These are phyloP conservation scores for Yamadazyma pseudoaaseri DNA, from an alignment of 1,139 yeast genomes.

Conservation along the genomic window DNA sequence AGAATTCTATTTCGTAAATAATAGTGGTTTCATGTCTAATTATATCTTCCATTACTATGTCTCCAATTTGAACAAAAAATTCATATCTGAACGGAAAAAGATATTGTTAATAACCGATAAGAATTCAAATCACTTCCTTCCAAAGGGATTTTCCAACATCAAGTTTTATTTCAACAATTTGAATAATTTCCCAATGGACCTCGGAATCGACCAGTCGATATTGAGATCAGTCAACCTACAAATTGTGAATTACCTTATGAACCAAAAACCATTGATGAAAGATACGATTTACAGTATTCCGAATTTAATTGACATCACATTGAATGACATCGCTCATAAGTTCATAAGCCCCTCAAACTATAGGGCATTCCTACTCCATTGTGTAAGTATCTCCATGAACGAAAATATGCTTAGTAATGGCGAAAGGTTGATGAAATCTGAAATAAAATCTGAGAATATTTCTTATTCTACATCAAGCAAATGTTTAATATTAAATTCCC, in stretches of 20 bases:
- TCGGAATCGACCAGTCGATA: constrained; percentile 10
- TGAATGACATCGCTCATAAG: too few species aligned
- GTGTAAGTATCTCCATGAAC: too few species aligned
- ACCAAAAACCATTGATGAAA: background rate
- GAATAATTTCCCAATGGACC: constrained; percentile 10
- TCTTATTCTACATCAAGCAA: background rate
- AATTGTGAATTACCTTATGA: constrained; percentile 4
- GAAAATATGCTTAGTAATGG: too few species aligned
- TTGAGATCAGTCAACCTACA: constrained; percentile 7
- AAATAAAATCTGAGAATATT: too few species aligned
- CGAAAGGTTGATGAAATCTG: too few species aligned
- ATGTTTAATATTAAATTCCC: background rate
- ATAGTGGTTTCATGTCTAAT: constrained; percentile 10
- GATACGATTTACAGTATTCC: too few species aligned
- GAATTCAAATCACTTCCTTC: constrained; percentile 7
- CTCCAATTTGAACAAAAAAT: constrained; percentile 3
- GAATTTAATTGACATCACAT: too few species aligned
- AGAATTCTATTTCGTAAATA: constrained; percentile 4
- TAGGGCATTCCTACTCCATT: too few species aligned
- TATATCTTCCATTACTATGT: constrained; percentile 9
- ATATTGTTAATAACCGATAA: constrained; percentile 8
- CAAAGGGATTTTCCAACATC: constrained; percentile 7
- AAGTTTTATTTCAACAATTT: constrained; percentile 8
- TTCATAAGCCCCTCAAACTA: too few species aligned
- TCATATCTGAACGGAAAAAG: constrained; percentile 2